Evolutionary conservation across 208 protist species (phyloP).

Genomic region (Naegleria lovaniensis): DNA sequence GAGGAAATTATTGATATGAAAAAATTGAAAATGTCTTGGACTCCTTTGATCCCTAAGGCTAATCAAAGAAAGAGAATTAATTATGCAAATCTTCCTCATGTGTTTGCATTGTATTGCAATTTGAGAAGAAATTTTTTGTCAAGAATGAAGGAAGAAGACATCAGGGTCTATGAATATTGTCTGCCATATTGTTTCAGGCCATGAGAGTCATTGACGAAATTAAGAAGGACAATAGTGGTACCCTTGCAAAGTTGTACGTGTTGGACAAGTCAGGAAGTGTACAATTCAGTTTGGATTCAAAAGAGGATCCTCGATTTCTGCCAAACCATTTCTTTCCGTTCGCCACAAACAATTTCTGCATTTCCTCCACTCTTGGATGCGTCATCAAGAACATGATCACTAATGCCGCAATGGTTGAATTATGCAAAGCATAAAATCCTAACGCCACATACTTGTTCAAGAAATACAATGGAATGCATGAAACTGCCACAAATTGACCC

Average conservation of each 20-base stretch:
- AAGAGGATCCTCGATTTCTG: no score
- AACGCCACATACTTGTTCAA: no score
- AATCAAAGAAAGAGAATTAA: neutral
- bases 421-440: no score
- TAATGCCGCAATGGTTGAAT: no score
- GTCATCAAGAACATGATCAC: no score
- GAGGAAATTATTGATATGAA: constrained; percentile 42
- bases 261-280: neutral
- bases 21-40: constrained; percentile 40
- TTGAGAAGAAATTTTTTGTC: constrained; percentile 28
- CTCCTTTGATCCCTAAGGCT: constrained; percentile 32
- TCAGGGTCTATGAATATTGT: constrained; percentile 30
- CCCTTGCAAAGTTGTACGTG: neutral
- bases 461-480: no score
- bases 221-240: neutral
- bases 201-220: neutral
- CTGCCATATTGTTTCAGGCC: constrained; percentile 41
- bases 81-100: neutral
- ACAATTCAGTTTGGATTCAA: constrained; percentile 35
- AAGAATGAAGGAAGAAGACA: constrained; percentile 38
- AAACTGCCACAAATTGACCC: no score
- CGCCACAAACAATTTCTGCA: no score
- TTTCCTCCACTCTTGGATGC: no score
- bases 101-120: constrained; percentile 32
- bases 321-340: no score